Percentiles rank a stretch among this genome's conserved stretches.
Evolutionary conservation across 495 filamentous ascomycete species (phyloP).

Genomic region (Neurospora sublineolata): DNA sequence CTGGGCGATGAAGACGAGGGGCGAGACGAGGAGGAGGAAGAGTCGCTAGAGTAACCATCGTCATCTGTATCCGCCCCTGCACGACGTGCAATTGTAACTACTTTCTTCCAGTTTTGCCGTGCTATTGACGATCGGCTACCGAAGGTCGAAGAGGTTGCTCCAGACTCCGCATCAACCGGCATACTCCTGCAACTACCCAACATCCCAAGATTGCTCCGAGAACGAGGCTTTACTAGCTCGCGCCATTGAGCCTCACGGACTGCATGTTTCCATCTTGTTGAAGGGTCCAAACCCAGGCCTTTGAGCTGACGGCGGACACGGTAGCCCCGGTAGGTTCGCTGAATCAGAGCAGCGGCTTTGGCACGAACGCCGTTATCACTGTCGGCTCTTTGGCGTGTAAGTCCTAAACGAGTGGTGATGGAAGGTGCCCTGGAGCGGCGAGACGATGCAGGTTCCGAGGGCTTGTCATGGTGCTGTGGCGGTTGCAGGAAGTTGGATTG

Average conservation of each 20-base stretch:
- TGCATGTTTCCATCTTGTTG: conserved; percentile 57
- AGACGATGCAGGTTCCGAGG: background rate
- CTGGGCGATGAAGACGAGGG: conserved; percentile 15
- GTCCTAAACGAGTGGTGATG: background rate
- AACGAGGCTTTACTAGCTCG: conserved; percentile 37
- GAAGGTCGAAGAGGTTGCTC: background rate
- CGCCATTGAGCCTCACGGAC: conserved; percentile 55
- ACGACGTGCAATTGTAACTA: conserved; percentile 54
- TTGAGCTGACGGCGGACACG: conserved; percentile 52
- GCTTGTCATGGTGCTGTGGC: background rate
- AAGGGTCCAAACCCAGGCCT: conserved; percentile 53
- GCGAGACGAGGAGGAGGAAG: conserved; percentile 2
- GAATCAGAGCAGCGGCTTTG: conserved; percentile 43
- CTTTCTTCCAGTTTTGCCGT: conserved; percentile 63
- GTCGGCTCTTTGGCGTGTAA: background rate
- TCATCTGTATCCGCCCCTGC: conserved; percentile 53
- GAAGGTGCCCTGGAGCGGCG: background rate
- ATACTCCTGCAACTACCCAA: background rate
- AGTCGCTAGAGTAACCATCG: conserved; percentile 14
- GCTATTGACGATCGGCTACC: conserved; percentile 27
- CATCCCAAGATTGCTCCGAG: conserved; percentile 16
- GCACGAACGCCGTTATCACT: conserved; percentile 12
- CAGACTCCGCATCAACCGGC: background rate
- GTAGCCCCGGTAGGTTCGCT: conserved; percentile 63
- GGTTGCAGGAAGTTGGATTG: conserved; percentile 14